These are phyloP conservation scores for Claviceps monticola DNA, from an alignment of 2,329 filamentous ascomycete genomes.

Conservation along the genomic window DNA sequence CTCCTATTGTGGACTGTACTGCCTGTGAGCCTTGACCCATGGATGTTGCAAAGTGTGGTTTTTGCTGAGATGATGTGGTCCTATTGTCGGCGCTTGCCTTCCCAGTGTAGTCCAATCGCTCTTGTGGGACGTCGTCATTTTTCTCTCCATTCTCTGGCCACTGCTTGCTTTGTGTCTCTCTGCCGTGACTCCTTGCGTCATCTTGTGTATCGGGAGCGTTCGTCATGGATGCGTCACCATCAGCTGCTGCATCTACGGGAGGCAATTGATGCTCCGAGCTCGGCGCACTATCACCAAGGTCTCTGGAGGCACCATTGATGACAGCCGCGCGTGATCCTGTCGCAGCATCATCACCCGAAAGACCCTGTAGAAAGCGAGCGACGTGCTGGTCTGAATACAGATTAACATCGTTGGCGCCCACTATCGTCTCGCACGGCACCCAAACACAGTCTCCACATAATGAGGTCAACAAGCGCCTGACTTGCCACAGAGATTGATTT, in stretches of 20 bases:
- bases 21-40: conserved; percentile 16
- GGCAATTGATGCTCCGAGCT: not conserved
- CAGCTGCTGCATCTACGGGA: conserved; percentile 2
- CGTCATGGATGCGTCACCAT: conserved; percentile 12
- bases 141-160: not conserved
- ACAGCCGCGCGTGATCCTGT: conserved; percentile 4
- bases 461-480: conserved; percentile 59
- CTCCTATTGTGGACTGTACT: not conserved
- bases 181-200: conserved; percentile 2
- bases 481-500: conserved; percentile 56
- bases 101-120: not conserved
- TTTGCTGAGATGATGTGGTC: conserved; percentile 7
- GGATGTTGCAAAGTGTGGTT: conserved; percentile 4
- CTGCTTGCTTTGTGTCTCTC: not conserved
- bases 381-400: conserved; percentile 37
- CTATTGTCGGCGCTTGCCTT: conserved; percentile 2
- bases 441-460: conserved; percentile 63
- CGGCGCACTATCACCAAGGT: not conserved
- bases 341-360: conserved; percentile 12
- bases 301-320: conserved; percentile 12
- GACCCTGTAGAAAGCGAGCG: conserved; percentile 21
- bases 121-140: not conserved
- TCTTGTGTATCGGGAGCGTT: conserved; percentile 3
- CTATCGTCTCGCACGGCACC: conserved; percentile 46
- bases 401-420: conserved; percentile 40